These are phyloP conservation scores for Beauveria rudraprayagi DNA, from an alignment of 2,329 filamentous ascomycete species.

Conservation along the genomic window DNA sequence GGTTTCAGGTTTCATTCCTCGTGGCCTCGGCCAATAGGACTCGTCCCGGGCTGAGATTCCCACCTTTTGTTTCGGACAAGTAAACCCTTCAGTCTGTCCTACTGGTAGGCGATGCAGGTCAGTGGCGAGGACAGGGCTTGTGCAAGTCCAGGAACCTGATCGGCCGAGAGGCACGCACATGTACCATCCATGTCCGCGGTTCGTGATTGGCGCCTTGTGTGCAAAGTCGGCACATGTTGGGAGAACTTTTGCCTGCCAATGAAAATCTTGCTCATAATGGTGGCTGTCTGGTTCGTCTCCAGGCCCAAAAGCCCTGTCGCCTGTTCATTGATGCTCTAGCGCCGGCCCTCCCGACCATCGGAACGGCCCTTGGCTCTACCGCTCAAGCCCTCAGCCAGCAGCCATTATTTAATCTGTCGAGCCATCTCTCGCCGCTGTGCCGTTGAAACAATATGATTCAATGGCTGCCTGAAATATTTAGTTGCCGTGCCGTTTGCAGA, in stretches of 20 bases:
- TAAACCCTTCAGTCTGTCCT: neutral
- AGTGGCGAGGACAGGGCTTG: neutral
- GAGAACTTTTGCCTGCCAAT: neutral
- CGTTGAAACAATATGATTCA: neutral
- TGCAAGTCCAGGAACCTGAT: neutral
- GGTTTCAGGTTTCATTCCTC: conserved; percentile 12
- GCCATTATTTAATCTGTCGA: neutral
- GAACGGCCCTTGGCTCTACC: neutral
- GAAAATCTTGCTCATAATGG: neutral
- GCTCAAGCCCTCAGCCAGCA: neutral
- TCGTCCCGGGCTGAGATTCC: neutral
- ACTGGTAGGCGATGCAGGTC: neutral
- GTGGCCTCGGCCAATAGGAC: conserved; percentile 8
- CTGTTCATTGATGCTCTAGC: conserved; percentile 1
- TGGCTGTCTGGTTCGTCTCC: neutral
- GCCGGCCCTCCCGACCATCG: neutral
- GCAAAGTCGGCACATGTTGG: neutral
- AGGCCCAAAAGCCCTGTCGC: neutral
- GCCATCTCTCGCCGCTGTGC: neutral
- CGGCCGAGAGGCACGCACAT: neutral
- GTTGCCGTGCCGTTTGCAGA: neutral
- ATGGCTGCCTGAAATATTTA: neutral
- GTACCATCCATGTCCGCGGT: neutral
- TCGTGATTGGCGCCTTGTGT: neutral
- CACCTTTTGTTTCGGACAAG: conserved; percentile 5